phyloP scores from a whole-genome alignment of 169 alveolate species.

The Perkinsus olseni region DNA sequence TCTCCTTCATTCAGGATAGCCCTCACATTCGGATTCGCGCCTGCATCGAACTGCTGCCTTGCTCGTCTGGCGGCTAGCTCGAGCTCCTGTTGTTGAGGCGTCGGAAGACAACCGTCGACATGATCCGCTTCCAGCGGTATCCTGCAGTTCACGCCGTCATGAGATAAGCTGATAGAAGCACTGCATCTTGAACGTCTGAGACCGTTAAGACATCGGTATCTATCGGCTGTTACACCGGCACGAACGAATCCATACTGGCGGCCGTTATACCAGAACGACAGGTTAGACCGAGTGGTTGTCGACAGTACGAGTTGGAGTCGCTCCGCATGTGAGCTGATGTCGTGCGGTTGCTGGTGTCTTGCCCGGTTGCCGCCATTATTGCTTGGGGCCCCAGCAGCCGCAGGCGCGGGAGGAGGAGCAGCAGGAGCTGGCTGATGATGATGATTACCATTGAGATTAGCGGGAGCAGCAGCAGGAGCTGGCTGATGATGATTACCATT shows the following conservation, averaged over 20 bases:
- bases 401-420: no score
- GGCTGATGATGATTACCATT: no score
- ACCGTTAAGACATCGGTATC: neutral
- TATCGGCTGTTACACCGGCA: neutral
- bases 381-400: no score
- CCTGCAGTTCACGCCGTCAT: neutral
- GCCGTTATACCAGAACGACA: neutral
- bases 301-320: neutral
- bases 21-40: neutral
- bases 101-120: neutral
- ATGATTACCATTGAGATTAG: no score
- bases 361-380: no score
- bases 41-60: neutral
- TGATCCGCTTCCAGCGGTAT: neutral
- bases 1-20: neutral
- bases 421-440: no score
- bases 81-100: neutral
- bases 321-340: neutral
- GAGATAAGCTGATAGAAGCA: neutral
- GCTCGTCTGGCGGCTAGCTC: neutral
- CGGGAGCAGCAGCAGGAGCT: no score
- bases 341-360: neutral
- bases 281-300: neutral
- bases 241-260: neutral
- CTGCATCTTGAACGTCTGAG: neutral